Evolutionary conservation across 1,284 basidiomycete species (phyloP).

Genomic region (Papiliotrema terrestris): DNA sequence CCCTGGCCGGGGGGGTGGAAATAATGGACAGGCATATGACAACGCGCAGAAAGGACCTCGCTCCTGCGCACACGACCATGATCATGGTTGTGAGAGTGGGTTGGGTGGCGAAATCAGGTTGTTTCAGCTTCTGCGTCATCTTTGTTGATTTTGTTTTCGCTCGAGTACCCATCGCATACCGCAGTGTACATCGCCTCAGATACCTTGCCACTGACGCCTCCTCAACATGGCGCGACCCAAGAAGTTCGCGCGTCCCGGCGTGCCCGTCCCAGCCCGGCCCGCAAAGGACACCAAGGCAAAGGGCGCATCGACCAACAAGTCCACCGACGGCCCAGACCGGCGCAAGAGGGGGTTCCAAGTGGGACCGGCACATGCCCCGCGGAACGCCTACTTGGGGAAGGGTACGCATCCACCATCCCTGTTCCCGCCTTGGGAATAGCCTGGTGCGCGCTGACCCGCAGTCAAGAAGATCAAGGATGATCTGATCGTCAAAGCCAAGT

Average conservation of each 20-base stretch:
- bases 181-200: not conserved
- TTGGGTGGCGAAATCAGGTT: no score
- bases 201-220: not conserved
- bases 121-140: no score
- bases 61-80: no score
- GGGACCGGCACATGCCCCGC: slow-evolving; percentile 41
- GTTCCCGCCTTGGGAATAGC: not conserved
- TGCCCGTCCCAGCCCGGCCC: no score
- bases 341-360: slow-evolving; percentile 42
- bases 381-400: slow-evolving; percentile 50
- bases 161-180: not conserved
- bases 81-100: no score
- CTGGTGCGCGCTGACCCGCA: slow-evolving; percentile 17
- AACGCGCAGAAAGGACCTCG: no score
- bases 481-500: slow-evolving; percentile 54
- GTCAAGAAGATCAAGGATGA: slow-evolving; percentile 54
- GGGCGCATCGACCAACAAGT: not conserved
- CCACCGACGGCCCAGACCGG: not conserved
- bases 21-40: no score
- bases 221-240: not conserved
- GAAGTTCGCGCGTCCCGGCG: no score
- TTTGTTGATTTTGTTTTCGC: not conserved
- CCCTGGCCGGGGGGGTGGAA: no score
- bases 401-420: slow-evolving; percentile 24
- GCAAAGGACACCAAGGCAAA: not conserved